Evolutionary conservation across 179 eudicot species (phyloP), one percentile per base, ranked within the genome.

Genomic region (Spinacia oleracea): DNA sequence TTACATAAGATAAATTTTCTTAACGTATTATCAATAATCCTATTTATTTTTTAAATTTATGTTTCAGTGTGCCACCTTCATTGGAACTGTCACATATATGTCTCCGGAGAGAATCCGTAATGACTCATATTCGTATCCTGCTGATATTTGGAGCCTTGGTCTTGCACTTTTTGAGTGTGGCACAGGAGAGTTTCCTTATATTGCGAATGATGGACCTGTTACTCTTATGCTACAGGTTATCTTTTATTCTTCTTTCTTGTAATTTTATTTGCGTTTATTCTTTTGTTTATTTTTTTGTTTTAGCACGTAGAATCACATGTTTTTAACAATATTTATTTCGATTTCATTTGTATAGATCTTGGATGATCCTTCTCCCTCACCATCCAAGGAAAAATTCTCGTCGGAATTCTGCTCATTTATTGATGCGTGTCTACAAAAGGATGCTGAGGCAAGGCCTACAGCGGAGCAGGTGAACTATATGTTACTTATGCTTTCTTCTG

Each of bases 141-240:
- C 99, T 86, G 99, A 96, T 89, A 96, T 96, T 80, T 96, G 98
- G 98, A 96, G 99, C 87, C 93, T 96, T 60, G 99, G 98, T 48
- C 98, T 96, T 83, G 98, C 99, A 20, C 90, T 96, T 68, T 91
- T 96, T 73, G 99, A 96, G 82, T 96, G 98, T 85, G 99, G 96
- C 67, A 96, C 99, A 0, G 99, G 99, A 76, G 97, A 90, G 76
- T 96, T 96, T 74, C 99, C 99, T 0, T 96, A 96, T 74, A 83
- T 86, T 27, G 93, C 94, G 48, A 91, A 81, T 75, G 97, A 96
- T 63, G 99, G 99, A 67, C 99, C 98, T 31, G 99, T 96, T 43
- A 93, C 88, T 88, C 94, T 96, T 63, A 96, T 93, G 99, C 84
- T 96, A 85, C 99, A 96, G 96, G 98, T 95, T 74, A 80, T 42